Base-by-base conservation (phyloP, 2,329 filamentous ascomycete species). In the Ceratocystis ficicola region DNA sequence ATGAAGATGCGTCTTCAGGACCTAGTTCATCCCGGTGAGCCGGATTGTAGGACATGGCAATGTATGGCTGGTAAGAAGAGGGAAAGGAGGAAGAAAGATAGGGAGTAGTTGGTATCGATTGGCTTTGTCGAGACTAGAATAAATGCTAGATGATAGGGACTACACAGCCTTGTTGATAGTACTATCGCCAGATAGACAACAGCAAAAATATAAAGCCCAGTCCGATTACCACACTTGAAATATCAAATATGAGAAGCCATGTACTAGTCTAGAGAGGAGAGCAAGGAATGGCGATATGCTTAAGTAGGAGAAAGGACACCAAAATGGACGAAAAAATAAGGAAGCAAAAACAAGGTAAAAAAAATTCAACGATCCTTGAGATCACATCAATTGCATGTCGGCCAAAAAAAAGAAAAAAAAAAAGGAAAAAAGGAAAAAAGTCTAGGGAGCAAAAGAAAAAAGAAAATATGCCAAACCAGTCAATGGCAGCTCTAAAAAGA, bases 361-460 rank as follows among this genome's bases (percentile, higher is more conserved):
- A 50, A 63, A 65, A 25, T 62, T 46, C 63, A 65, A 66, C 52
- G 60, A 36, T 17, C n/a, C 62, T 41, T 25, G 30, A 36, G 20
- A 12, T 52, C 30, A 25, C 44, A 55, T 30, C 20, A 67, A 66
- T 68, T 59, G 55, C 28, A 59, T 20, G 55, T 10, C 55, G n/a
- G 55, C n/a, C 7, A 17, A 50, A 50, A 50, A 50, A 50, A 67
- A 66, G 68, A 62, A 67, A 65, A 68, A 50, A 67, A 65, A 68
- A 62, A 67, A 66, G 68, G 62, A 68, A 70, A 63, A 67, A 64
- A 68, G 67, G 65, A 69, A 61, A 68, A 69, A 68, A 67, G 63
- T 48, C 64, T 25, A 63, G 63, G 66, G 66, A 68, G 66, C 70
- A 71, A 71, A 69, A 70, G 70, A 52, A 22, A 22, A 17, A 17